Evolutionary conservation across 345 rosid genomes (phyloP).

Genomic region (Theobroma cacao): DNA sequence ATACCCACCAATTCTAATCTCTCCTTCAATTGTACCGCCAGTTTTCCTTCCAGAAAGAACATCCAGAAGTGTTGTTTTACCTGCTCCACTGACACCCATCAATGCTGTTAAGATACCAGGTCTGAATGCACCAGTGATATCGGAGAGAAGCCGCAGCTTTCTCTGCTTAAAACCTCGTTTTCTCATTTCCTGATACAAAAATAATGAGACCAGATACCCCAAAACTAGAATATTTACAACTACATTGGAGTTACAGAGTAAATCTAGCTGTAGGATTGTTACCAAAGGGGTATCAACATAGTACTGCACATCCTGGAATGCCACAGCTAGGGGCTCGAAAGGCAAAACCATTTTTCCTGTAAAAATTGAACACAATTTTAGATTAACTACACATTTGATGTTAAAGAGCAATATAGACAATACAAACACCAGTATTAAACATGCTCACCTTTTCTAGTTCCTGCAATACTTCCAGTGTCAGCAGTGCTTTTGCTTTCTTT

Average conservation of each 20-base stretch:
- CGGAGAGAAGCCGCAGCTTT: conserved; percentile 60
- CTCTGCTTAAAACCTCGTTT: conserved; percentile 39
- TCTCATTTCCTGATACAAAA: conserved; percentile 50
- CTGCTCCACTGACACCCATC: conserved; percentile 94
- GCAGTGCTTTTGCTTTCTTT: not conserved
- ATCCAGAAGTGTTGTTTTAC: conserved; percentile 83
- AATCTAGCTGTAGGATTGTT: conserved; percentile 4
- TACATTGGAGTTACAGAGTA: not conserved
- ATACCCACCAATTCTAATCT: conserved; percentile 59
- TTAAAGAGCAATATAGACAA: not conserved
- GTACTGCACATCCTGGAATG: conserved; percentile 60
- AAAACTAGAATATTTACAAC: not conserved
- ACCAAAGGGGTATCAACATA: conserved; percentile 59
- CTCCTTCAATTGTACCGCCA: conserved; percentile 64
- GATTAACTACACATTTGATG: not conserved
- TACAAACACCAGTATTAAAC: not conserved
- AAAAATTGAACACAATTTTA: not conserved
- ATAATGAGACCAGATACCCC: not conserved
- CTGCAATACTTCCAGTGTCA: not conserved
- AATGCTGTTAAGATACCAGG: conserved; percentile 80
- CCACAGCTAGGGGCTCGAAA: conserved; percentile 51
- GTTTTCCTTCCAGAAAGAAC: conserved; percentile 91
- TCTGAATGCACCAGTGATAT: conserved; percentile 58
- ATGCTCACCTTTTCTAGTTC: conserved; percentile 15
- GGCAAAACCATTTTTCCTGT: conserved; percentile 33